These are phyloP conservation scores for Erodium trifolium DNA, from an alignment of 441 rosid genomes.

Conservation along the genomic window DNA sequence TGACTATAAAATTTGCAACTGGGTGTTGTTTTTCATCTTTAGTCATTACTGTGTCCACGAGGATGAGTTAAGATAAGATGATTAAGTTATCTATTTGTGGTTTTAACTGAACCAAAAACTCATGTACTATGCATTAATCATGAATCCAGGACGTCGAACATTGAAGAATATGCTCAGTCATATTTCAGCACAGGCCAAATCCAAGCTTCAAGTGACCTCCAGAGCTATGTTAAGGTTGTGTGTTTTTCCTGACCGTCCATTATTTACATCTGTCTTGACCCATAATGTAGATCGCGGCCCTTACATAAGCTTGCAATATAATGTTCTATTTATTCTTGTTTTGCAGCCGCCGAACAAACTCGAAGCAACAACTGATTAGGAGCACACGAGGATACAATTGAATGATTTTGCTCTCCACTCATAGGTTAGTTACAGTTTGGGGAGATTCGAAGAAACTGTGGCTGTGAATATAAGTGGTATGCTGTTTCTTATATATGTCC, in stretches of 20 bases:
- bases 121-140: slow-evolving; percentile 3
- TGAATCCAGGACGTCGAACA: slow-evolving; percentile 58
- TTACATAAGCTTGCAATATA: neutral
- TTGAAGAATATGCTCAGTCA: slow-evolving; percentile 69
- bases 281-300: neutral
- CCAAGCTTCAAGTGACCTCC: slow-evolving; percentile 50
- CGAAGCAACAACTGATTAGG: slow-evolving; percentile 17
- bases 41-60: neutral
- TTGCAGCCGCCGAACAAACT: slow-evolving; percentile 23
- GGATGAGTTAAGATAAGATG: neutral
- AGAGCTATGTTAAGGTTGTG: slow-evolving; percentile 30
- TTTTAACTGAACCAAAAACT: neutral
- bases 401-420: neutral
- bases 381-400: neutral
- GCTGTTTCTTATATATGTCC: neutral
- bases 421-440: neutral
- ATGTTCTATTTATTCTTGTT: neutral
- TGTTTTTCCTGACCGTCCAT: neutral
- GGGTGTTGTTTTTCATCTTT: neutral
- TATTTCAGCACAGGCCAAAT: slow-evolving; percentile 65
- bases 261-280: neutral
- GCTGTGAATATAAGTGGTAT: neutral
- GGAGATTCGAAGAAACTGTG: neutral
- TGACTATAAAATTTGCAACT: no score
- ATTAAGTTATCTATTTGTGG: neutral